Base-by-base conservation (phyloP, 345 rosid species). In the Eucalyptus viminalis region DNA sequence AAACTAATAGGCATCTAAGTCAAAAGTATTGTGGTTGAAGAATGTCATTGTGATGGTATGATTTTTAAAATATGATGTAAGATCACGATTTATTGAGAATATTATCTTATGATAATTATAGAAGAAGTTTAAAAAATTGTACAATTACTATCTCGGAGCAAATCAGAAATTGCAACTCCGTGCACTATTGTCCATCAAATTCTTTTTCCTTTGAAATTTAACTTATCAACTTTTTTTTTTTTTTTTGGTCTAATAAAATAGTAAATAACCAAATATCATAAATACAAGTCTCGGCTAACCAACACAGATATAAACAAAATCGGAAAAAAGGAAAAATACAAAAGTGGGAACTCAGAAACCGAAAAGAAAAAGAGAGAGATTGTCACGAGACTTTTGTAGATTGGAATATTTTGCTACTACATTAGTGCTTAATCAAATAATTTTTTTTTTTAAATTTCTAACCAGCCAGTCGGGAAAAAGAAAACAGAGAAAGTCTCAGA, bases 21-120 rank as follows among this genome's bases (percentile, higher is more conserved):
- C 14, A 5, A 34, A 34, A 9, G 0, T 34, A 37, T 5, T 69
- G 1, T 1, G 22, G 7, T 69, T 9, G 24, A 9, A 69, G 80
- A 9, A 69, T 69, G 80, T 69, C 24, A 16, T 19, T 34, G 7
- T 10, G 25, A 34, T 34, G 3, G 45, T 34, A 5, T 34, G 45
- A 72, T 72, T 72, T 69, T 34, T 5, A 34, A 9, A 9, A 34
- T 5, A 1, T 19, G 0, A 9, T 6, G 10, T 65, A 8, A 65
- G 14, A 76, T 34, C 3, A 3, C 1, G 9, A 76, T 76, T 37
- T 21, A 21, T 3, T 4, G 2, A 37, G 1, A 37, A 72, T 37
- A 72, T 69, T 72, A 69, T 72, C 14, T 19, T 3, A 8, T 0
- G 14, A 72, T 72, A 19, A 11, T n/a, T 21, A 1, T 37, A 72